Conservation (phyloP, 805 yeast genomes). For the Sugiyamaella mastotermitis region DNA sequence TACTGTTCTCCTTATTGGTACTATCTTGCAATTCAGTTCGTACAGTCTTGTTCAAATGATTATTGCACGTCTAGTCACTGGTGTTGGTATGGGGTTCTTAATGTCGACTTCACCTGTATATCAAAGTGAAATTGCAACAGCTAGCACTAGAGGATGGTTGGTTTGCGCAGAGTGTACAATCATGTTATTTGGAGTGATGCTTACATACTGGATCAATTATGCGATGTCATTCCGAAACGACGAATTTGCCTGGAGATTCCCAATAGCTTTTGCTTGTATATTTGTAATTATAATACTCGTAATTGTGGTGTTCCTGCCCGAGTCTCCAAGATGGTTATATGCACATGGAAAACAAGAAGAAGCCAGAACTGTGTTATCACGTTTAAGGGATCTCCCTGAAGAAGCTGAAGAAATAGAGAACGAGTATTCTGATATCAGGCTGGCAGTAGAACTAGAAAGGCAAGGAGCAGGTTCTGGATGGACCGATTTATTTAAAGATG, state of each 20-base stretch:
- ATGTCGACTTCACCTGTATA: constrained; percentile 11
- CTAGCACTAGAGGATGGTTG: constrained; percentile 10
- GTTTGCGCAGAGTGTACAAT: constrained; percentile 7
- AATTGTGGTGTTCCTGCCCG: constrained; percentile 7
- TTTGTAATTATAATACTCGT: constrained; percentile 36
- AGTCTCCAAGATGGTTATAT: constrained; percentile 13
- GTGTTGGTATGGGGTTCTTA: constrained; percentile 10
- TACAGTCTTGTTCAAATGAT: constrained; percentile 19
- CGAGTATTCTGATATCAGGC: constrained; percentile 2
- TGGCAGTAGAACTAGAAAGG: constrained; percentile 4
- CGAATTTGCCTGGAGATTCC: constrained; percentile 56
- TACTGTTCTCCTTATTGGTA: too few species aligned
- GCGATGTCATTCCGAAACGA: constrained; percentile 1
- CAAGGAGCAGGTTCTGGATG: constrained; percentile 8
- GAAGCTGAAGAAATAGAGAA: constrained; percentile 1
- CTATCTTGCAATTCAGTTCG: constrained; percentile 37
- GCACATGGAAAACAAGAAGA: constrained; percentile 7
- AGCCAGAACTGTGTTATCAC: constrained; percentile 6
- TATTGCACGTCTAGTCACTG: constrained; percentile 52
- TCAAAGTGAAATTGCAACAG: constrained; percentile 11
- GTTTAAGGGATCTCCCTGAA: too few species aligned
- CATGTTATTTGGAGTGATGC: constrained; percentile 3
- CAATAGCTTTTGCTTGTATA: constrained; percentile 60
- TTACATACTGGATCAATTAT: constrained; percentile 14
- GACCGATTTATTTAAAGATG: constrained; percentile 7